phyloP scores from a whole-genome alignment of 371 early-diverging fungal species.

The Chytridiales sp. region DNA sequence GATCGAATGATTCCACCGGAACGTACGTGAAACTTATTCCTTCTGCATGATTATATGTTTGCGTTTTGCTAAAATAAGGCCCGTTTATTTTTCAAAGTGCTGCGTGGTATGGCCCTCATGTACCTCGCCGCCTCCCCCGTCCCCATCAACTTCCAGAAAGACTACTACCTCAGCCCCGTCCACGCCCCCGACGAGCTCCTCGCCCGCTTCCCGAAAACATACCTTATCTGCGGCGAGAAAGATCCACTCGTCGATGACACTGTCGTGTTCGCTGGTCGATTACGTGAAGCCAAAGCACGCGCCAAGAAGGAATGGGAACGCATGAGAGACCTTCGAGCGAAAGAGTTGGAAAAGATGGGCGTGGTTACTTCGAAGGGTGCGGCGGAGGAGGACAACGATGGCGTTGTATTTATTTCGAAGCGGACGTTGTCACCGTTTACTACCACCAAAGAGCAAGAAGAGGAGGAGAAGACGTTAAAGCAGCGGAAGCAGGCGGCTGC shows the following conservation, averaged over 20 bases:
- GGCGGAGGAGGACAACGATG: not conserved
- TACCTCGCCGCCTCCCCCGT: conserved; percentile 82
- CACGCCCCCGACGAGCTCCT: conserved; percentile 85
- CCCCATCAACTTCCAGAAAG: conserved; percentile 69
- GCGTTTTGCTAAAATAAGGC: not conserved
- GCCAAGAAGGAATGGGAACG: conserved; percentile 42
- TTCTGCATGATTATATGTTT: conserved; percentile 4
- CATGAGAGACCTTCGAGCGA: conserved; percentile 12
- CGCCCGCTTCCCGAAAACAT: conserved; percentile 86
- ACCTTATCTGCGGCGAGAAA: conserved; percentile 89
- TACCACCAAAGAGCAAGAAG: not conserved
- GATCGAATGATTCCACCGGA: conserved; percentile 81
- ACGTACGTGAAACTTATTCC: conserved; percentile 41
- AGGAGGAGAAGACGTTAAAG: not conserved
- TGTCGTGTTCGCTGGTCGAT: conserved; percentile 83
- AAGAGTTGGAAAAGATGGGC: not conserved
- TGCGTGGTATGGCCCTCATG: conserved; percentile 89
- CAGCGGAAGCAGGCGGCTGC: not conserved
- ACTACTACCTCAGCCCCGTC: conserved; percentile 84
- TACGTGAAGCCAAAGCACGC: conserved; percentile 68
- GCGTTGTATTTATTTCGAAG: not conserved
- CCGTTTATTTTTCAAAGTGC: conserved; percentile 37
- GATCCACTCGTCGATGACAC: conserved; percentile 97
- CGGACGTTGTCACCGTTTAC: not conserved
- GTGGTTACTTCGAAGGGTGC: not conserved